These are phyloP conservation scores for Gynochthodes officinalis DNA, from an alignment of 257 asterid genomes.

Conservation along the genomic window DNA sequence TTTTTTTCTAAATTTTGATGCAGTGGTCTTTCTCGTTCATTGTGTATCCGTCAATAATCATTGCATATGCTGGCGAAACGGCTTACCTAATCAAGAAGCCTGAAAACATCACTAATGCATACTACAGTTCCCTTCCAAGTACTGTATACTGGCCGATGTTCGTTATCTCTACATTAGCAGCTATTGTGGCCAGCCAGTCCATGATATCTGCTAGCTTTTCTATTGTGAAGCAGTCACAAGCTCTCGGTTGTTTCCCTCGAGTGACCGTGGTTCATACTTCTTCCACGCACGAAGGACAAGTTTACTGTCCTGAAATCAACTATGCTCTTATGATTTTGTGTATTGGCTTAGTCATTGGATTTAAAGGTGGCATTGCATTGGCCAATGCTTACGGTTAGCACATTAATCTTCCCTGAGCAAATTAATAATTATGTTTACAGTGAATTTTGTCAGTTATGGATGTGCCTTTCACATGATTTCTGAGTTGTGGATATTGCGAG, in stretches of 20 bases:
- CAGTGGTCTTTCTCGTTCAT: slow-evolving; percentile 58
- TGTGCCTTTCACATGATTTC: too few relatives aligned
- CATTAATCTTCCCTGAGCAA: neutral
- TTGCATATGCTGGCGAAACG: slow-evolving; percentile 65
- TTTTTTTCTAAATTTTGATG: slow-evolving; percentile 9
- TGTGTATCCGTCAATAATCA: slow-evolving; percentile 57
- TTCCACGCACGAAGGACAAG: slow-evolving; percentile 54
- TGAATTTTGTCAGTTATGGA: too few relatives aligned
- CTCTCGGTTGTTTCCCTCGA: slow-evolving; percentile 67
- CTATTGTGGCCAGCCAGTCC: slow-evolving; percentile 63
- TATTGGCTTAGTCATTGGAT: slow-evolving; percentile 41
- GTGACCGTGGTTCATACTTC: slow-evolving; percentile 62
- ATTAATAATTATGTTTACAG: too few relatives aligned
- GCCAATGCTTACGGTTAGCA: slow-evolving; percentile 61
- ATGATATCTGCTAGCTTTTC: slow-evolving; percentile 74
- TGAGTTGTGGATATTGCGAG: too few relatives aligned
- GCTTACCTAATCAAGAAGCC: slow-evolving; percentile 59
- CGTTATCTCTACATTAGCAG: slow-evolving; percentile 47
- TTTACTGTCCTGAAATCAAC: slow-evolving; percentile 72
- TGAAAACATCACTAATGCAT: slow-evolving; percentile 46
- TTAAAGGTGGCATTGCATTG: slow-evolving; percentile 51
- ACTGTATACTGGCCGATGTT: slow-evolving; percentile 77
- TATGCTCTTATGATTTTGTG: slow-evolving; percentile 41
- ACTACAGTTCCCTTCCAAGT: slow-evolving; percentile 55
- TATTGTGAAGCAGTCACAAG: slow-evolving; percentile 57